phyloP scores from a whole-genome alignment of 2,329 filamentous ascomycete species.

The Peltaster fructicola region DNA sequence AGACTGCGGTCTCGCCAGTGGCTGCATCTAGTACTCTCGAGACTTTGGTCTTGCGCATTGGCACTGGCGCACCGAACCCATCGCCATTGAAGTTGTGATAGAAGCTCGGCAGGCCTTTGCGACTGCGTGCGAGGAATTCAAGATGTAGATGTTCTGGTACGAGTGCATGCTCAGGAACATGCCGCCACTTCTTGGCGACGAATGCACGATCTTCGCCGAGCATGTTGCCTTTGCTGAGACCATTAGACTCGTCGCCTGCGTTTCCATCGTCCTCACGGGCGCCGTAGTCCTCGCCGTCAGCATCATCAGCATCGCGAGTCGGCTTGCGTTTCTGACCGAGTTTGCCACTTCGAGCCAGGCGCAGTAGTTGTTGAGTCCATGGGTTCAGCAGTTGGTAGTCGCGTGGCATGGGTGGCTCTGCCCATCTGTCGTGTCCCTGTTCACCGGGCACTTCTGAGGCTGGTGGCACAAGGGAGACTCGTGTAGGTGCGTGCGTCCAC shows the following conservation, averaged over 20 bases:
- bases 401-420: constrained; percentile 74
- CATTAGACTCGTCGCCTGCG: constrained; percentile 24
- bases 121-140: constrained; percentile 41
- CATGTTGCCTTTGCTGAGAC: constrained; percentile 19
- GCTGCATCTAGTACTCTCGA: constrained; percentile 52
- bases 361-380: constrained; percentile 67
- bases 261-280: constrained; percentile 24
- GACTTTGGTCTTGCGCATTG: constrained; percentile 54
- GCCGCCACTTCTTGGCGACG: constrained; percentile 39
- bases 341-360: constrained; percentile 57
- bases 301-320: constrained; percentile 37
- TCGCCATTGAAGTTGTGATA: constrained; percentile 22
- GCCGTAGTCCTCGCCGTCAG: constrained; percentile 31
- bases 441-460: constrained; percentile 10
- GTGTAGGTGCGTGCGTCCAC: constrained; percentile 47
- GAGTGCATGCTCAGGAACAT: constrained; percentile 38
- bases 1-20: constrained; percentile 62
- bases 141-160: constrained; percentile 37
- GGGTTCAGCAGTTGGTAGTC: constrained; percentile 62
- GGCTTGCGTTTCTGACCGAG: constrained; percentile 42
- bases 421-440: constrained; percentile 48
- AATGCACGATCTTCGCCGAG: constrained; percentile 28
- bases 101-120: constrained; percentile 39
- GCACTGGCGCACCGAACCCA: constrained; percentile 29
- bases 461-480: constrained; percentile 16